phyloP scores from a whole-genome alignment of 164 flowering plant species.

The Magnolia officinalis region DNA sequence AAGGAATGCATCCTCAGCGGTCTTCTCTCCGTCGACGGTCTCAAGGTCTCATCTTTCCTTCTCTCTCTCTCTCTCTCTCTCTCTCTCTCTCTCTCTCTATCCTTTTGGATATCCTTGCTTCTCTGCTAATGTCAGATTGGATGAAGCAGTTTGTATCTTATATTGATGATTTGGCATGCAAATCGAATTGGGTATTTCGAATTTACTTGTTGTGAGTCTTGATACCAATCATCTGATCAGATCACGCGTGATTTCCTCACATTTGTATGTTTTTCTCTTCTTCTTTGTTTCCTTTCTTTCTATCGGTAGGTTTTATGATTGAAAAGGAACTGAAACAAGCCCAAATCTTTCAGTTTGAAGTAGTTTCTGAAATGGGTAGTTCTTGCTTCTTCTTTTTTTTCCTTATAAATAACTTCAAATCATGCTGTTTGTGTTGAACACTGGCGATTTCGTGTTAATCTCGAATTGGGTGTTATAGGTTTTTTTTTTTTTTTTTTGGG shows the following conservation, averaged over 20 bases:
- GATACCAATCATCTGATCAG: not conserved
- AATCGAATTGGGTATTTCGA: slow-evolving; percentile 1
- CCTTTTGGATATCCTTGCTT: not conserved
- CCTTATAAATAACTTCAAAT: not conserved
- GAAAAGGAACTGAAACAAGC: too few species aligned
- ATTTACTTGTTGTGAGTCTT: not conserved
- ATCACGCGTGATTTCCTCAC: not conserved
- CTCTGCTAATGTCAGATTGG: not conserved
- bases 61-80: not conserved
- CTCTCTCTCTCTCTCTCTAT: not conserved
- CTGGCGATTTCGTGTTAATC: not conserved
- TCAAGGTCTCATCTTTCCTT: slow-evolving; percentile 21
- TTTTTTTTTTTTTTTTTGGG: not conserved
- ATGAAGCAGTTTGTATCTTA: not conserved
- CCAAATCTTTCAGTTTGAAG: not conserved
- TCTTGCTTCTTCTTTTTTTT: not conserved
- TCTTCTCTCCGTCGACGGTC: slow-evolving; percentile 35
- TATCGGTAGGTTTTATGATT: too few species aligned
- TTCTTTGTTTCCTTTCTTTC: not conserved
- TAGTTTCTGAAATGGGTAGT: not conserved
- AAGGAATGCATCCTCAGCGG: slow-evolving; percentile 41
- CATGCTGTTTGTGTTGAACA: not conserved
- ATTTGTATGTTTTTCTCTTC: not conserved
- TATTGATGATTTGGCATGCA: not conserved
- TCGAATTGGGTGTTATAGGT: not conserved